Evolutionary conservation across 306 rosid genomes (phyloP), one percentile per base, ranked within the genome.

Genomic region (Glycine latifolia): DNA sequence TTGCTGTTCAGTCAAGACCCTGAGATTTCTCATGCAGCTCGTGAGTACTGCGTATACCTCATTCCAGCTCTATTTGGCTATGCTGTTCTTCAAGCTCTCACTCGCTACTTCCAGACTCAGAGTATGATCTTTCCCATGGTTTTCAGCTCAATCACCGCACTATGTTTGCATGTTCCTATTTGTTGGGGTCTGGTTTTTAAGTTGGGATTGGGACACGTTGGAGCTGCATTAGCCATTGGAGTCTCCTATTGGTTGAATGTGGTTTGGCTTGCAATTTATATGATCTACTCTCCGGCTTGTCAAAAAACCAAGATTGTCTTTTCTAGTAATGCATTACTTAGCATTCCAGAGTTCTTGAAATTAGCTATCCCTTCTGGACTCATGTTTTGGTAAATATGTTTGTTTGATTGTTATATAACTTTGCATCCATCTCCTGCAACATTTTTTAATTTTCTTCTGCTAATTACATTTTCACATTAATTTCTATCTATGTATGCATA

Each of bases 211-310:
- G 96, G 90, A 47, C 84, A 62, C 54, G 15, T 33, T 55, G 98
- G 97, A 37, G 93, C 97, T 10, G 95, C 98, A 3, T 79, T 90
- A 52, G 80, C 95, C 39, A 84, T 91, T 75, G 90, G 88, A 41
- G 14, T 88, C 17, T 90, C 98, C 0, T 88, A 87, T 75, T 94
- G 97, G 98, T 72, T 91, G 55, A 82, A 87, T 70, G 91, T 72
- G 9, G 35, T 86, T 8, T 72, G 81, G 12, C 93, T 94, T 9
- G 86, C 47, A 1, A 11, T 88, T 15, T 89, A 91, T 41, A 78
- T 85, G 6, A 62, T 60, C 46, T 83, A 71, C 80, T 91, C 98
- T 3, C 71, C 90, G 0, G 68, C 90, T 3, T 94, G 91, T 66
- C 76, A 88, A 67, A 83, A 86, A 60, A 88, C 92, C 15, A 84